phyloP scores from a whole-genome alignment of 257 asterid genomes.

The Fraxinus excelsior region DNA sequence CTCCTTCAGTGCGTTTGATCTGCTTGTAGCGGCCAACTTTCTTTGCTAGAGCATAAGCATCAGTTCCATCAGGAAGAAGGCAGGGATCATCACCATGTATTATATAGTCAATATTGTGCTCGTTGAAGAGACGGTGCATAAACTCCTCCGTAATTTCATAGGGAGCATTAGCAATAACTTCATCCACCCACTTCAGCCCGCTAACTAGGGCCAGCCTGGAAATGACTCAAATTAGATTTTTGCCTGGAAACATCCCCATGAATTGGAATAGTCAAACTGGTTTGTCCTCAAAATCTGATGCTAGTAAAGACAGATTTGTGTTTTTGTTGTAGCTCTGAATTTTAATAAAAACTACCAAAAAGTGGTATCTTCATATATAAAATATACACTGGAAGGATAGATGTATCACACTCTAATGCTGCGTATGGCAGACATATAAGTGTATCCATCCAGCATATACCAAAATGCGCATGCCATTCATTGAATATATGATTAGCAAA shows the following conservation, averaged over 20 bases:
- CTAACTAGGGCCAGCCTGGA: slow-evolving; percentile 86
- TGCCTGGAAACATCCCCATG: not conserved
- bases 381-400: not conserved
- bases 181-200: slow-evolving; percentile 98
- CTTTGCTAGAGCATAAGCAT: slow-evolving; percentile 93
- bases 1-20: slow-evolving; percentile 97
- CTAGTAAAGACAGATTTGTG: slow-evolving; percentile 9
- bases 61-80: slow-evolving; percentile 93
- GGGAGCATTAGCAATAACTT: slow-evolving; percentile 89
- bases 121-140: slow-evolving; percentile 82
- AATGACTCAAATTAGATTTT: slow-evolving; percentile 34
- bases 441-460: not conserved
- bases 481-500: not conserved
- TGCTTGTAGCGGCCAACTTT: slow-evolving; percentile 96
- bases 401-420: not conserved
- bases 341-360: not conserved
- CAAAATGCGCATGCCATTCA: not conserved
- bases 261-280: slow-evolving; percentile 13
- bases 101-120: slow-evolving; percentile 81
- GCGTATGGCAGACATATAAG: not conserved
- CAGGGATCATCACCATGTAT: slow-evolving; percentile 98
- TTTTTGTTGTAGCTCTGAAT: not conserved
- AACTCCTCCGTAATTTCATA: slow-evolving; percentile 88
- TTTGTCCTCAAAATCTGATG: slow-evolving; percentile 3
- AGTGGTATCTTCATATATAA: not conserved